Evolutionary conservation across 2,329 filamentous ascomycete genomes (phyloP), one percentile per base, ranked within the genome.

Genomic region (Aotearoamyces nothofagi): DNA sequence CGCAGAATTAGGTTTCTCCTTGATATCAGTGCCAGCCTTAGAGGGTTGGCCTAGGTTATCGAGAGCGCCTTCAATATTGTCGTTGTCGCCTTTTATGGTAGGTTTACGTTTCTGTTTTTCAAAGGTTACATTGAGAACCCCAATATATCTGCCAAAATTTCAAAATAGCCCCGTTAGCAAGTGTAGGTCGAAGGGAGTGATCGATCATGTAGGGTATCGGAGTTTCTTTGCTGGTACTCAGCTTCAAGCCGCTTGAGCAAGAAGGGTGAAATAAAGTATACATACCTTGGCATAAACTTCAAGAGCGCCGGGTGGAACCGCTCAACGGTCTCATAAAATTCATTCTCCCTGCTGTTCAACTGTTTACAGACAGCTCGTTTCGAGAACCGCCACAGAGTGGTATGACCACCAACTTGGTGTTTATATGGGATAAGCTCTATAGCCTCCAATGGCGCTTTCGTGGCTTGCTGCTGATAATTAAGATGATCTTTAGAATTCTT

Each of bases 281-380:
- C 60, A 38, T 59, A 79, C 75, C 86, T 83, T 39, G 90, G 90
- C 39, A 98, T 63, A 50, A 96, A 98, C 23, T 79, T 73, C 34
- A 98, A 60, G 45, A 98, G 65, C 48, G 93, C 79, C 39, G 84
- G 81, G 53, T 98, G 87, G 41, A 82, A 73, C 45, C 72, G 74
- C 58, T 98, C 90, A 44, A 96, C 82, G 31, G 78, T 90, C 55
- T 98, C 90, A 53, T 98, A 98, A 50, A 98, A 98, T 55, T 93
- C 83, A 54, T 98, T 98, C 51, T 98, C 90, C 46, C 87, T 71
- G 51, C 93, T 98, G 53, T 93, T 98, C 47, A 98, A 68, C 56
- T 94, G 84, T 56, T 98, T 98, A 63, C 90, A 98, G 8, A 98
- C 86, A 32, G 90, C 90, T 44, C 86, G 72, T 40, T 83, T 76